phyloP scores from a whole-genome alignment of 2,329 filamentous ascomycete species.

The Exophiala mesophila region DNA sequence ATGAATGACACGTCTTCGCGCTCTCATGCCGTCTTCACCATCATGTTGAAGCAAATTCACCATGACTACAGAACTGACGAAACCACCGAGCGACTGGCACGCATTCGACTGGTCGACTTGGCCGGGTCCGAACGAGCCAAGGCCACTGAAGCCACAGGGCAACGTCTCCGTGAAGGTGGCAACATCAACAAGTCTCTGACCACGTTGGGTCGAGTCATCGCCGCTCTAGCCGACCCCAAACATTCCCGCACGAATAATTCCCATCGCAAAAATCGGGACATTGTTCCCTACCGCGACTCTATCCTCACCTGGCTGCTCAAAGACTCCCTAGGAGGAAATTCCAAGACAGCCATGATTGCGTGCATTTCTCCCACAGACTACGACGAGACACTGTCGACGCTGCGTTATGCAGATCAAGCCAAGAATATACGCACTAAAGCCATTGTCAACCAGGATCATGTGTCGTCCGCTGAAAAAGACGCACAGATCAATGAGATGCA shows the following conservation, averaged over 20 bases:
- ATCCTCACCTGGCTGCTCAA: conserved; percentile 82
- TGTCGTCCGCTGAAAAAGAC: conserved; percentile 87
- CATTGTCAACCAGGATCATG: conserved; percentile 90
- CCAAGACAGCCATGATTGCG: conserved; percentile 98
- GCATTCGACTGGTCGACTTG: conserved; percentile 90
- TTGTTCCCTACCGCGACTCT: conserved; percentile 91
- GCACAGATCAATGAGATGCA: conserved; percentile 92
- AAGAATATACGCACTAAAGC: conserved; percentile 95
- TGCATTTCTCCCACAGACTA: conserved; percentile 95
- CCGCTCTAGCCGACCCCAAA: conserved; percentile 74
- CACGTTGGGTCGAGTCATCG: conserved; percentile 91
- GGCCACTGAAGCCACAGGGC: conserved; percentile 88
- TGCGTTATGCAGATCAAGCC: conserved; percentile 95
- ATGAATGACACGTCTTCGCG: conserved; percentile 99
- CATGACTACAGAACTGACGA: conserved; percentile 97
- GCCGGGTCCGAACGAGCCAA: conserved; percentile 94
- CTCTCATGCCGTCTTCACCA: conserved; percentile 95
- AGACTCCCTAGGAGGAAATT: conserved; percentile 92
- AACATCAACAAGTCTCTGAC: conserved; percentile 99
- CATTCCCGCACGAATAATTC: conserved; percentile 44
- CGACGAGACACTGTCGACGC: conserved; percentile 90
- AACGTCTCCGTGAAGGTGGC: conserved; percentile 83
- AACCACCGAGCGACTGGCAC: conserved; percentile 88
- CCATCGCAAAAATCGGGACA: conserved; percentile 61
- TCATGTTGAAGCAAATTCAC: conserved; percentile 96